Evolutionary conservation across 1,139 yeast species (phyloP).

Genomic region (Suhomyces atakaporum): DNA sequence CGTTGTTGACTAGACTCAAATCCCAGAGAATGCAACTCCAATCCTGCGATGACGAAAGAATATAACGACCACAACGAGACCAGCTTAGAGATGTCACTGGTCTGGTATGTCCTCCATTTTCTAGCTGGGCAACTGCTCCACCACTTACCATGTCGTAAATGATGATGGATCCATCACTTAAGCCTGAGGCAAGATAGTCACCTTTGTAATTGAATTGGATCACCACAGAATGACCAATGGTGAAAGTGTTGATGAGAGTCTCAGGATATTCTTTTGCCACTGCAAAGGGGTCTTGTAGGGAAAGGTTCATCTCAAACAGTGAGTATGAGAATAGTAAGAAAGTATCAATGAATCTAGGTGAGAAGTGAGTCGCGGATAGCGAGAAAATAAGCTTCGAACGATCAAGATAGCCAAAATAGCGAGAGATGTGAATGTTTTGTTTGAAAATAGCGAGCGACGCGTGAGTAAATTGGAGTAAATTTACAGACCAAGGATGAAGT

Average conservation of each 20-base stretch:
- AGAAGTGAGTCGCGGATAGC: background rate
- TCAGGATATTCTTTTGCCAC: constrained; percentile 94
- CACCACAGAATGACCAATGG: constrained; percentile 71
- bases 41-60: constrained; percentile 79
- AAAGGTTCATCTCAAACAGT: constrained; percentile 66
- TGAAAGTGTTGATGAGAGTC: constrained; percentile 64
- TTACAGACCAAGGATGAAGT: too few species aligned
- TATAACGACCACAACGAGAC: constrained; percentile 72
- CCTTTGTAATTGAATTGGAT: constrained; percentile 76
- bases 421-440: too few species aligned
- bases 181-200: constrained; percentile 86
- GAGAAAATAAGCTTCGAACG: too few species aligned
- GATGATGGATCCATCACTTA: constrained; percentile 74
- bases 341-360: too few species aligned
- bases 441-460: too few species aligned
- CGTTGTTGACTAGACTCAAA: constrained; percentile 39
- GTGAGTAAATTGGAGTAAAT: too few species aligned
- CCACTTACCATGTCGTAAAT: constrained; percentile 70
- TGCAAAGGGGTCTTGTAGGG: constrained; percentile 90
- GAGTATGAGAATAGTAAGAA: too few species aligned
- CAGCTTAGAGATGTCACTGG: constrained; percentile 78
- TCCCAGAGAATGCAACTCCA: constrained; percentile 89
- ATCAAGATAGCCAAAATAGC: too few species aligned
- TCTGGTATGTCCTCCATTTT: constrained; percentile 63
- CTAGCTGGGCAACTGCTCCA: constrained; percentile 54